phyloP scores from a whole-genome alignment of 2,329 filamentous ascomycete genomes.

The Ceratocystis diversiconidia region DNA sequence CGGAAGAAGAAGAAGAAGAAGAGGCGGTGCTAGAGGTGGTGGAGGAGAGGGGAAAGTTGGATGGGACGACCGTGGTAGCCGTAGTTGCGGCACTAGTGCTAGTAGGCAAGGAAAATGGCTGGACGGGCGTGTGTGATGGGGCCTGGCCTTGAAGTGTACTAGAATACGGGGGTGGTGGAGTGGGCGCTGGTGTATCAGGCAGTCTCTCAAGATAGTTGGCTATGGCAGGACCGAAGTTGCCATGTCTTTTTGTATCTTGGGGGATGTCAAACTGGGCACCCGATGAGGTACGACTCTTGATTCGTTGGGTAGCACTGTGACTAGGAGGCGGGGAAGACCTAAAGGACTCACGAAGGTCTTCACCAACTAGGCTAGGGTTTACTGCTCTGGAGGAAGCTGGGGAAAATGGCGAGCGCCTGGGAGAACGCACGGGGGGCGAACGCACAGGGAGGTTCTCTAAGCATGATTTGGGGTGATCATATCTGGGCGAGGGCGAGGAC shows the following conservation, averaged over 20 bases:
- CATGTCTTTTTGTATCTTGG: constrained; percentile 4
- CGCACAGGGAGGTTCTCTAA: not conserved
- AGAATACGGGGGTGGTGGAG: constrained; percentile 9
- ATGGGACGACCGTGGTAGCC: too few species aligned
- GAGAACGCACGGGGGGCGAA: too few species aligned
- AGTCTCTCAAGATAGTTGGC: constrained; percentile 9
- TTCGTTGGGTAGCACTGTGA: constrained; percentile 13
- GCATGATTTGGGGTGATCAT: not conserved
- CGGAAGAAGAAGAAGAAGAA: not conserved
- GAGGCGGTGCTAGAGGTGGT: not conserved
- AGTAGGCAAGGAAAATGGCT: not conserved
- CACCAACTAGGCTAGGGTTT: not conserved
- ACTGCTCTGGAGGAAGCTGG: not conserved
- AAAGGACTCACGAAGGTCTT: not conserved
- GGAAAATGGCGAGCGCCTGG: too few species aligned
- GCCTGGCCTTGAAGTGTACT: not conserved
- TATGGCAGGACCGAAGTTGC: constrained; percentile 2
- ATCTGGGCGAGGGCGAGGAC: not conserved
- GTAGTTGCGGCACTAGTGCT: too few species aligned
- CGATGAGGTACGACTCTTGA: constrained; percentile 9
- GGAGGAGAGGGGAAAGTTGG: too few species aligned
- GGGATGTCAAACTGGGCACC: not conserved
- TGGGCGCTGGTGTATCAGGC: constrained; percentile 15
- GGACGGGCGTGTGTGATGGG: not conserved
- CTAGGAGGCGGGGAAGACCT: constrained; percentile 9